Evolutionary conservation across 306 rosid species (phyloP), one percentile per base, ranked within the genome.

Genomic region (Sicyos edulis): DNA sequence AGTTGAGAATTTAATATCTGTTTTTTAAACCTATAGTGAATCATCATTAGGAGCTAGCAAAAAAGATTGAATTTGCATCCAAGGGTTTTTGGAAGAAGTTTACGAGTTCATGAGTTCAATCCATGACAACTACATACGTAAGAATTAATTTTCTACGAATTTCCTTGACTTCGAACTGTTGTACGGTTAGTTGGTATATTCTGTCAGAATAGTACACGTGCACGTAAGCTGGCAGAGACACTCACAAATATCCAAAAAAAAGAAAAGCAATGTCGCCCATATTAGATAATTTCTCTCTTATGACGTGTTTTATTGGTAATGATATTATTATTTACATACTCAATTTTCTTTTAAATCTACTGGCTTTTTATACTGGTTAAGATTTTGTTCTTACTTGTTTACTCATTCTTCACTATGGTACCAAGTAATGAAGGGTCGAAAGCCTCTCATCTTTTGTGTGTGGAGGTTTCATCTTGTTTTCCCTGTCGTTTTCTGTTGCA

Each of bases 401-500:
- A 20, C 44, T 62, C 32, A 1, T 62, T 15, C 21, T n/a, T 34
- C 68, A 32, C 68, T 62, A 4, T 8, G 22, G 37, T 34, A 1
- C 24, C 10, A 3, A 34, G 69, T 62, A 62, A 62, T 62, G 69
- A 37, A 62, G 69, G 21, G 50, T 34, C 16, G 3, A n/a, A 62
- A n/a, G 40, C 24, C 14, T 16, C 15, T 16, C 21, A 5, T 63
- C 37, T 32, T 32, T 32, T 32, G 5, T 17, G 15, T 59, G 68
- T 8, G 20, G 70, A 64, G 51, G 6, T 37, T 66, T 66, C 17
- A 19, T 66, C 55, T 67, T 16, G 14, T 55, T 71, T 54, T 20
- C 72, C 29, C 7, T 11, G 54, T 6, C 17, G 65, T 37, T 20
- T 34, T 49, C 50, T 6, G 17, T 15, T 49, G 74, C 78, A 86